Evolutionary conservation across 2,329 filamentous ascomycete species (phyloP).

Genomic region (Helicocarpus griseus): DNA sequence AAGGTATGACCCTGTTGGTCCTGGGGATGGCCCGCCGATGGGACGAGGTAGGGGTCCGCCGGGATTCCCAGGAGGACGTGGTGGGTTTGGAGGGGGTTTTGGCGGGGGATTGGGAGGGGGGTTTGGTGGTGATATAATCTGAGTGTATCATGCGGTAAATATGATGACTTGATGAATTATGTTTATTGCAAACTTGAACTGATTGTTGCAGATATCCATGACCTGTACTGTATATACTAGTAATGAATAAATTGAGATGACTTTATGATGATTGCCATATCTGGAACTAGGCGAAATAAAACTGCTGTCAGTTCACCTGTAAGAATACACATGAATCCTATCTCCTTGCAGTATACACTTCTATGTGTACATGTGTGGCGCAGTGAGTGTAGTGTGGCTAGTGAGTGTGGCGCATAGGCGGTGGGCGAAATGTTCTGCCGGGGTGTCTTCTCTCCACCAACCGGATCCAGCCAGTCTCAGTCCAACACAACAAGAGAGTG

Average conservation of each 20-base stretch:
- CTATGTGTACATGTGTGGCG: no score
- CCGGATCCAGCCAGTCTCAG: background rate
- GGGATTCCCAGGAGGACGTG: constrained; percentile 39
- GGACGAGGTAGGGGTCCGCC: constrained; percentile 35
- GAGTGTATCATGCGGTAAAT: constrained; percentile 10
- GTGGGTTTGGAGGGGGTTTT: constrained; percentile 42
- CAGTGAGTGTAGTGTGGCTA: constrained; percentile 1
- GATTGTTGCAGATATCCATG: background rate
- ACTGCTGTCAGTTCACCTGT: no score
- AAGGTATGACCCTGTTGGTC: constrained; percentile 81
- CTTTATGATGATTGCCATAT: background rate
- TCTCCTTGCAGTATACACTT: no score
- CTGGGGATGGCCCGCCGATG: constrained; percentile 47
- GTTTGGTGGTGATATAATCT: constrained; percentile 34
- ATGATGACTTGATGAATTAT: background rate
- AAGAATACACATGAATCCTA: no score
- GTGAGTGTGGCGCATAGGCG: no score
- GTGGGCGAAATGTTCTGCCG: no score
- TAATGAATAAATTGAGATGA: background rate
- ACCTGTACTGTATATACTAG: background rate
- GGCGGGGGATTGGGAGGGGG: constrained; percentile 37
- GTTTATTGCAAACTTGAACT: background rate
- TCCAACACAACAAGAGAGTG: background rate
- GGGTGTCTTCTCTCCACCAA: background rate
- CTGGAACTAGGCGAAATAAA: no score